Conservation (phyloP, 345 rosid genomes). For the Heritiera fomes region DNA sequence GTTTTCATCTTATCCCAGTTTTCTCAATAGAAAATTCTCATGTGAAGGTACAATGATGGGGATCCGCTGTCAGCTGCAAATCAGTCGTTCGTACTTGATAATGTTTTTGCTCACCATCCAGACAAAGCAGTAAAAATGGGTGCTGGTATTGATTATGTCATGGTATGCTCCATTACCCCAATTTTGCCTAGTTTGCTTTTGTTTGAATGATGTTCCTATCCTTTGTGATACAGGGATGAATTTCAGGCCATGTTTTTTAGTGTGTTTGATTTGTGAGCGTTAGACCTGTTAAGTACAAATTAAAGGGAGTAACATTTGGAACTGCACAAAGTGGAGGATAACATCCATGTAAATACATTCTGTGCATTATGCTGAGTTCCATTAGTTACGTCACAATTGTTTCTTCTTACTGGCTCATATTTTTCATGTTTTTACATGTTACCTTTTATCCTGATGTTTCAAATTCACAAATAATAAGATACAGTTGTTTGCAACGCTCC, state of each 20-base stretch:
- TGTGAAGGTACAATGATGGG: slow-evolving; percentile 76
- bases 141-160: slow-evolving; percentile 72
- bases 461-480: not conserved
- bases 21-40: slow-evolving; percentile 25
- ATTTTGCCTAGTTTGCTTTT: not conserved
- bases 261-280: not conserved
- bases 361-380: not conserved
- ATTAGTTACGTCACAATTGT: not conserved
- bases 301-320: not conserved
- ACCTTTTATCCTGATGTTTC: not conserved
- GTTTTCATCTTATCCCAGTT: not conserved
- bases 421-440: not conserved
- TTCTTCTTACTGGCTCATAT: too few species aligned
- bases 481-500: not conserved
- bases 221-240: not conserved
- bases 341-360: not conserved
- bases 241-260: not conserved
- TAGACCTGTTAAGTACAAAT: not conserved
- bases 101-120: slow-evolving; percentile 74
- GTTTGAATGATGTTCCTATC: not conserved
- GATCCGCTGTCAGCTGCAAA: slow-evolving; percentile 72
- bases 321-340: not conserved
- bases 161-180: slow-evolving; percentile 41
- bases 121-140: slow-evolving; percentile 71
- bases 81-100: slow-evolving; percentile 57